Evolutionary conservation across 192 early-diverging fungal genomes (phyloP), one percentile per base, ranked within the genome.

Genomic region (Funneliformis mosseae): DNA sequence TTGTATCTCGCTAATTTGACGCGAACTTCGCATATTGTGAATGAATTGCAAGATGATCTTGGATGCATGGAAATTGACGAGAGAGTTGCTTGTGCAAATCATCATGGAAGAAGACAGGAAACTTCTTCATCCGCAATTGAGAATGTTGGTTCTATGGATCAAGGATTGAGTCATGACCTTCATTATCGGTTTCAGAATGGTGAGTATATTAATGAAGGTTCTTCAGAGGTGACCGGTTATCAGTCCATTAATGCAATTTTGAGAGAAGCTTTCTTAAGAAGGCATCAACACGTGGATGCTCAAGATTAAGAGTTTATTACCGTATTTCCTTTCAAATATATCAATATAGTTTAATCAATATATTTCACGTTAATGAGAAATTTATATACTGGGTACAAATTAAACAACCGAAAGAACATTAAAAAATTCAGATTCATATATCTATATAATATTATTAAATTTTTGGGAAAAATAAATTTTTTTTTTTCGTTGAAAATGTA

Each of bases 1-100:
- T 55, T 78, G 14, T 68, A 78, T 45, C 42, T 78, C 11, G 76
- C 76, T 27, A 50, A 78, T 68, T 48, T 78, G 9, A 68, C 63
- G 14, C 76, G 76, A 4, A 64, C 43, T 48, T 78, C 76, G 21
- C 76, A 78, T 38, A 55, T 78, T 67, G 39, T 78, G 14, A 63
- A 67, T 50, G 76, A 78, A 33, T 64, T 77, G 8, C 27, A 77
- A 42, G 60, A 64, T 25, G 60, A 77, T 41, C 33, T 75, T 23
- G 74, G 74, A 16, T 39, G 46, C 12, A 75, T 75, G 74, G 74
- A 75, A 60, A 75, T 75, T 43, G 74, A 75, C 59, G 74, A 75
- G 33, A 45, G 45, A 55, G 8, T 42, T 9, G 55, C 33, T 33
- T 0, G 28, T 11, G 9, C 50, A 55, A 14, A 55, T 4, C 16